Conservation (phyloP, 306 rosid species). For the Sophora flavescens region DNA sequence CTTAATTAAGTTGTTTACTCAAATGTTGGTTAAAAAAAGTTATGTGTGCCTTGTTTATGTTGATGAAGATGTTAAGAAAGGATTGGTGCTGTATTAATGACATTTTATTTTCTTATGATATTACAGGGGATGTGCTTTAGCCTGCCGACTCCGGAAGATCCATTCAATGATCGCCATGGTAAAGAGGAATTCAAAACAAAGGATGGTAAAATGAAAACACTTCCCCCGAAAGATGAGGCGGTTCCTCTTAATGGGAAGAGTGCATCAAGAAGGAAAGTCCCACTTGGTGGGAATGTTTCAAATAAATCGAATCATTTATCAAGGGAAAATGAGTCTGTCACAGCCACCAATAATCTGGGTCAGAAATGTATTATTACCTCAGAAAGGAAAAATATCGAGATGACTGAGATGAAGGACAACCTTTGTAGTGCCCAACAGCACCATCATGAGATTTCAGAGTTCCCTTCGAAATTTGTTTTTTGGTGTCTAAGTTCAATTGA, state of each 20-base stretch:
- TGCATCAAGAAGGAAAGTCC: conserved; percentile 37
- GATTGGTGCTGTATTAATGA: conserved; percentile 11
- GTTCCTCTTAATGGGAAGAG: conserved; percentile 51
- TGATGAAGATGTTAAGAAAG: conserved; percentile 28
- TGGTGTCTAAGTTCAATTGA: conserved; percentile 85
- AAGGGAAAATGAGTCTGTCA: conserved; percentile 31
- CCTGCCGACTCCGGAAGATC: conserved; percentile 86
- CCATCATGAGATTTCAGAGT: conserved; percentile 52
- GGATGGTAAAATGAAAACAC: conserved; percentile 42
- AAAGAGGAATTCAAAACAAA: conserved; percentile 53
- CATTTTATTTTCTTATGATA: conserved; percentile 33
- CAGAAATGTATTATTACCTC: conserved; percentile 39
- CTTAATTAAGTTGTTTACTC: too few relatives aligned
- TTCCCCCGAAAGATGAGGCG: conserved; percentile 44
- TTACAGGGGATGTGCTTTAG: conserved; percentile 96
- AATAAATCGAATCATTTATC: conserved; percentile 27
- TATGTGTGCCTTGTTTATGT: background rate
- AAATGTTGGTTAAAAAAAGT: background rate
- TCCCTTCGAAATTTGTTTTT: conserved; percentile 81
- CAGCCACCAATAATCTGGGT: conserved; percentile 23
- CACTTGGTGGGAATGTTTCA: conserved; percentile 32
- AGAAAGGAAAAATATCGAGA: conserved; percentile 43
- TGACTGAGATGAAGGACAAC: conserved; percentile 42
- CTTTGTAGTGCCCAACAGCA: conserved; percentile 26
- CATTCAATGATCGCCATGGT: conserved; percentile 80